Conservation (phyloP, 2,329 filamentous ascomycete genomes). For the Scortechinia acanthostroma region DNA sequence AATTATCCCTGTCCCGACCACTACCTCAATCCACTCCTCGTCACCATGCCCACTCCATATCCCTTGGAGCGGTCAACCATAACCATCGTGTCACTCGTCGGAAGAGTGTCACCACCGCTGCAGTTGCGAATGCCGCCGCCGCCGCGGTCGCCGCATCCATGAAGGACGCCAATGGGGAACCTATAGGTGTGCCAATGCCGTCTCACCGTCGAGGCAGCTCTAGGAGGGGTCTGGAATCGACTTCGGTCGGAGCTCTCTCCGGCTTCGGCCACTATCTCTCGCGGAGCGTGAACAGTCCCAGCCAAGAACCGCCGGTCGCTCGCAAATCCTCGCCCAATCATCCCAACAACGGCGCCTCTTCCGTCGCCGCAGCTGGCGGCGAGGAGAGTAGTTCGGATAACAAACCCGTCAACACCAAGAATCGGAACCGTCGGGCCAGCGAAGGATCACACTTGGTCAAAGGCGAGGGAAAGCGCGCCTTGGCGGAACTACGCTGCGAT, state of each 20-base stretch:
- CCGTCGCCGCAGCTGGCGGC: too few relatives aligned
- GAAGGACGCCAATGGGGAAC: conserved; percentile 27
- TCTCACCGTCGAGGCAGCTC: conserved; percentile 21
- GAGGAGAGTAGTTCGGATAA: too few relatives aligned
- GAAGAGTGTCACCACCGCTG: conserved; percentile 56
- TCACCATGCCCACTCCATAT: conserved; percentile 51
- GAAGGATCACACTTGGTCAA: conserved; percentile 53
- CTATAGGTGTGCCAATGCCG: conserved; percentile 26
- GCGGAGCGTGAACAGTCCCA: conserved; percentile 1
- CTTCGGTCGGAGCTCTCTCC: not conserved
- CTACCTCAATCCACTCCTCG: conserved; percentile 36
- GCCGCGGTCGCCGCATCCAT: conserved; percentile 39
- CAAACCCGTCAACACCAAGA: conserved; percentile 29
- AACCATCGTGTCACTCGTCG: conserved; percentile 55
- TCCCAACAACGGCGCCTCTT: conserved; percentile 24
- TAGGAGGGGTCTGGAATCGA: not conserved
- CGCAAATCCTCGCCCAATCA: conserved; percentile 9
- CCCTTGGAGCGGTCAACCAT: conserved; percentile 44
- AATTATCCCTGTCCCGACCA: conserved; percentile 9
- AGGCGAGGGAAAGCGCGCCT: conserved; percentile 46
- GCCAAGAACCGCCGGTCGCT: conserved; percentile 10
- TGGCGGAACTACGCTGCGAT: conserved; percentile 58
- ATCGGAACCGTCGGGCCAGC: conserved; percentile 50
- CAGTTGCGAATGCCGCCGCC: conserved; percentile 40
- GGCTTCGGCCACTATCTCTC: not conserved